Evolutionary conservation across 306 rosid genomes (phyloP), one percentile per base, ranked within the genome.

Genomic region (Fagus crenata): DNA sequence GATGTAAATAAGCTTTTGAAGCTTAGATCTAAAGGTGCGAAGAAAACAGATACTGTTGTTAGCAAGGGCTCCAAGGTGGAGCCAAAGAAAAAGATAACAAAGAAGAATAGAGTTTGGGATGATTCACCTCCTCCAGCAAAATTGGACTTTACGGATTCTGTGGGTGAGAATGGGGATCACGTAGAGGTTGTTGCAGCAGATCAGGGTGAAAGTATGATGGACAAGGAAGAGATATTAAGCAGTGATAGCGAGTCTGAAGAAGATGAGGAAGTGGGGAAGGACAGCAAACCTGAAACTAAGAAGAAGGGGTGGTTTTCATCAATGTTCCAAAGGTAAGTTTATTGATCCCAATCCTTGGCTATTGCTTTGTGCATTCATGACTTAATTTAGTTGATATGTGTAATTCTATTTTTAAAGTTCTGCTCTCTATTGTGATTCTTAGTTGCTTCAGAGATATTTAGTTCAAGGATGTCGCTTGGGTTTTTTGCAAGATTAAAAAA

Each of bases 171-270:
- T 81, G 90, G 83, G 78, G 96, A 92, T 49, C 75, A 81, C n/a
- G 80, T 84, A n/a, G 96, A 89, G 83, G 88, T 78, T 76, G 84
- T 90, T 78, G 91, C 96, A 71, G 85, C 90, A 65, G 95, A 92
- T 63, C 98, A 95, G 2, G 98, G 98, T 77, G 94, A 92, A 79
- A 95, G 98, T 76, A 89, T 92, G 97, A 95, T 95, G 98, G 98
- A 95, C 86, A 90, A 88, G 82, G 97, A 95, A 78, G 98, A 95
- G 90, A 43, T 87, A 49, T 18, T 88, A 84, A 92, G 97, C 71
- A 95, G 98, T 80, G 98, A 94, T 56, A 90, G 98, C 73, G 97
- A 94, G 89, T 65, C 49, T 59, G 98, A 90, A 63, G 94, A 86
- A 56, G 98, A 91, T 43, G 96, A 85, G 69, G 94, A 92, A 73